phyloP scores from a whole-genome alignment of 1,284 basidiomycete genomes.

The Apiotrichum akiyoshidainum region DNA sequence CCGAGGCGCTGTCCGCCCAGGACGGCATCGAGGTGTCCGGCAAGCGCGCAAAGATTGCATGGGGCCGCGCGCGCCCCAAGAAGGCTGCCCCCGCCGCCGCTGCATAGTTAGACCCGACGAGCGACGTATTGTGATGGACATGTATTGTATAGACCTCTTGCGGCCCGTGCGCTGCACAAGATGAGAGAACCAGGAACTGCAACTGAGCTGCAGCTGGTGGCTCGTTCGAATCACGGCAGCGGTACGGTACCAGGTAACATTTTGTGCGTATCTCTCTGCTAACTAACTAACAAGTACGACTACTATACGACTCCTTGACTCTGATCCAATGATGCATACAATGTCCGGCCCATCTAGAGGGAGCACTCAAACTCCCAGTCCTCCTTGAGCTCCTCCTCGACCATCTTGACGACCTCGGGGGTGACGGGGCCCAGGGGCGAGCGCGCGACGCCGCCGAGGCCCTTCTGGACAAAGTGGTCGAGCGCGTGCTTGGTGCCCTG shows the following conservation, averaged over 20 bases:
- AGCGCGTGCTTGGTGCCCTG: constrained; percentile 61
- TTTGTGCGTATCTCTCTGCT: too few relatives aligned
- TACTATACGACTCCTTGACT: background rate
- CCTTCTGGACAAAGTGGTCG: constrained; percentile 67
- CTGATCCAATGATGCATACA: too few relatives aligned
- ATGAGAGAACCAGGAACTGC: too few relatives aligned
- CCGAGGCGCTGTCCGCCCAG: constrained; percentile 68
- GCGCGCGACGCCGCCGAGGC: constrained; percentile 58
- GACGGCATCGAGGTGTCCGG: constrained; percentile 81
- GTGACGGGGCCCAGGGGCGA: constrained; percentile 57
- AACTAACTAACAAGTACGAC: too few relatives aligned
- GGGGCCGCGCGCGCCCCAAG: constrained; percentile 65
- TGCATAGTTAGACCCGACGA: constrained; percentile 3
- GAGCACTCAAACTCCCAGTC: constrained; percentile 64
- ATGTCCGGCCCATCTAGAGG: constrained; percentile 42
- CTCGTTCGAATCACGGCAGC: too few relatives aligned
- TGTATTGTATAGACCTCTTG: constrained; percentile 2
- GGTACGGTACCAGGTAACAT: too few relatives aligned
- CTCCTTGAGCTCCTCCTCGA: constrained; percentile 56
- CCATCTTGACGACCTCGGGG: constrained; percentile 50
- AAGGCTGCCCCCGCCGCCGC: constrained; percentile 45
- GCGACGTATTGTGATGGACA: background rate
- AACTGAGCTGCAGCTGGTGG: too few relatives aligned
- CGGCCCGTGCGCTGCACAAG: too few relatives aligned
- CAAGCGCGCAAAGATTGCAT: constrained; percentile 71